These are phyloP conservation scores for Dactylellina leptospora DNA, from an alignment of 2,329 filamentous ascomycete species.

Conservation along the genomic window DNA sequence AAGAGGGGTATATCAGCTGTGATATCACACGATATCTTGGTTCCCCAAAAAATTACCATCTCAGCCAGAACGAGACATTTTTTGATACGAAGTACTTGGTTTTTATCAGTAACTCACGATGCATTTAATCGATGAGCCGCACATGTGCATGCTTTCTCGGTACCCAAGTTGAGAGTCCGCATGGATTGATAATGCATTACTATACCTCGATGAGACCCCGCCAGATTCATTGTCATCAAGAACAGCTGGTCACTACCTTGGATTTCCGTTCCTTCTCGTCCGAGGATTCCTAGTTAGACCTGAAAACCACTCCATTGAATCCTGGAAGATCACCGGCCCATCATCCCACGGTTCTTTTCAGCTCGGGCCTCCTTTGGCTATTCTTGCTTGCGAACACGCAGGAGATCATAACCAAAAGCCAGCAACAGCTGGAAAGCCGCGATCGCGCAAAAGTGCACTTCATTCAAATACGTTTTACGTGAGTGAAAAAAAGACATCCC, in stretches of 20 bases:
- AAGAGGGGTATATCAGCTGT: not conserved
- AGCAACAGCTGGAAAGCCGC: too few species aligned
- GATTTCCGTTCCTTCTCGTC: too few species aligned
- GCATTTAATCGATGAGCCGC: too few species aligned
- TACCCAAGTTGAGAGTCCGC: not conserved
- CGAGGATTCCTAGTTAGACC: not conserved
- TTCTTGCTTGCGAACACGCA: too few species aligned
- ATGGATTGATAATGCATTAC: constrained; percentile 37
- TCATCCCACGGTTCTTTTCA: not conserved
- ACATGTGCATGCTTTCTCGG: constrained; percentile 11
- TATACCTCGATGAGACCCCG: constrained; percentile 8
- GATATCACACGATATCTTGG: not conserved
- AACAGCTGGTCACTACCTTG: not conserved
- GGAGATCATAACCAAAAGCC: too few species aligned
- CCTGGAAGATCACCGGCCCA: constrained; percentile 2
- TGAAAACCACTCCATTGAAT: not conserved
- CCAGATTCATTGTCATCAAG: not conserved
- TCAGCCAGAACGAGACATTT: too few species aligned
- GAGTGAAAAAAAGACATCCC: too few species aligned
- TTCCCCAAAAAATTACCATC: too few species aligned
- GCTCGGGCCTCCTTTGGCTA: not conserved
- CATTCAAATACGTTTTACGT: too few species aligned
- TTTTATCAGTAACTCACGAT: too few species aligned
- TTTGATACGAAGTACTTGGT: too few species aligned
- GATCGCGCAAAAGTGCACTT: too few species aligned